A percentile compares a stretch with the other conserved stretches of the same genome.
Evolutionary conservation across 108 stramenopile genomes (phyloP).

Genomic region (Cyclotella atomus): DNA sequence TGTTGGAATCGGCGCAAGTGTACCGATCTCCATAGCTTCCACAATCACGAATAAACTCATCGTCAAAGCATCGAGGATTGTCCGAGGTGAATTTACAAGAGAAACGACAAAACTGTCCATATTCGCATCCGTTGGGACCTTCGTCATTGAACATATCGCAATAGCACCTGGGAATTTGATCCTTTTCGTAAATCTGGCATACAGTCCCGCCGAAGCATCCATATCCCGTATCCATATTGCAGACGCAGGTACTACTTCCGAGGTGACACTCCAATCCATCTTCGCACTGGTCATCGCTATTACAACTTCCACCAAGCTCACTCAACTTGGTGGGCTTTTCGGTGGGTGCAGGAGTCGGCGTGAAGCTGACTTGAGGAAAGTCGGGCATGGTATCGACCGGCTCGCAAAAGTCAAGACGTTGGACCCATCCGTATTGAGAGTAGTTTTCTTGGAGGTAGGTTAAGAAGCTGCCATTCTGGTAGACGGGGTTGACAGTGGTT

Average conservation of each 20-base stretch:
- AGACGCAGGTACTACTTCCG: slow-evolving; percentile 5
- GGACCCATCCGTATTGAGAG: slow-evolving; percentile 19
- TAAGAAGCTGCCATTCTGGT: slow-evolving; percentile 9
- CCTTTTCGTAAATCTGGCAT: slow-evolving; percentile 24
- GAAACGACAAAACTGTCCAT: slow-evolving; percentile 19
- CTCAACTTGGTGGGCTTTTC: slow-evolving; percentile 3
- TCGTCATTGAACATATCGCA: slow-evolving; percentile 24
- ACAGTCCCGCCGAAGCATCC: slow-evolving; percentile 17
- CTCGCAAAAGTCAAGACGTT: slow-evolving; percentile 13
- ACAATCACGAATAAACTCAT: slow-evolving; percentile 20
- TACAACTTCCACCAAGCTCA: slow-evolving; percentile 17
- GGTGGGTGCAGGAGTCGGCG: slow-evolving; percentile 16
- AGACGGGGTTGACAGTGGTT: slow-evolving; percentile 10
- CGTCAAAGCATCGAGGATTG: slow-evolving; percentile 26
- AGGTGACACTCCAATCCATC: slow-evolving; percentile 7
- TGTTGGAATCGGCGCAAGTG: slow-evolving; percentile 19
- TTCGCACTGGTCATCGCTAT: slow-evolving; percentile 3
- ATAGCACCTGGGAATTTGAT: slow-evolving; percentile 21
- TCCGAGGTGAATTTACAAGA: slow-evolving; percentile 20
- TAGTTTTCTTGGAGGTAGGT: slow-evolving; percentile 20
- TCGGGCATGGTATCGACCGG: slow-evolving; percentile 31
- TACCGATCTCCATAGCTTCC: slow-evolving; percentile 10
- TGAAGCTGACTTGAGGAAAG: slow-evolving; percentile 1
- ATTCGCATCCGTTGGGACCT: slow-evolving; percentile 8
- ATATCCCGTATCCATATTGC: slow-evolving; percentile 21